Base-by-base conservation (phyloP, 73 alveolate species). In the Paramecium primaurelia region DNA sequence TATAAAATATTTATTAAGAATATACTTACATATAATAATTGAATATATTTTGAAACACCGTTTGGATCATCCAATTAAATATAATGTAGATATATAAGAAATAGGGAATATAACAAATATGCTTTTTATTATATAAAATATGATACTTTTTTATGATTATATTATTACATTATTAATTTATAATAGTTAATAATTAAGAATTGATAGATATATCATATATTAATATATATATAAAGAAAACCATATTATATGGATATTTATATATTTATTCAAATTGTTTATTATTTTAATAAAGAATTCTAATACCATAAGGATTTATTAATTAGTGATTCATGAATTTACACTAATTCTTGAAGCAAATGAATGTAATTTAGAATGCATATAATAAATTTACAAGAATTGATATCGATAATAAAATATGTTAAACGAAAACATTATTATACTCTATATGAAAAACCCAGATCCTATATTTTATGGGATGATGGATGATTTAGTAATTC, bases 401-500 rank as follows among this genome's bases (percentile, higher is more conserved):
- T 54, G 69, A 18, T 18, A 54, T 18, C 32, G 9, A 7, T 54
- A 18, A 4, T n/a, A 54, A 12, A 54, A 54, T 22, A 54, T 54
- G 69, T 18, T 54, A 4, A 54, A 34, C 14, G 11, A 54, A 54
- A 54, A 54, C 32, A n/a, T 36, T 54, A 54, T 54, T 4, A 54
- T 75, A n/a, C 59, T 75, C 11, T 75, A 75, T 40, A 22, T 75
- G 49, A 75, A 32, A 22, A 75, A 75, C 34, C 88, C 88, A 32
- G 88, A 75, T 75, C 88, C 88, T 20, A 75, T 75, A 37, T 75
- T 75, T 37, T 75, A 75, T 75, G 88, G 88, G n/a, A 40, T 22
- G 42, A 32, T 37, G 36, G 88, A 75, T 40, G 58, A 34, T 30
- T 6, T 22, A 14, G 49, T 75, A 9, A 40, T 40, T 37, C 1